Evolutionary conservation across 2,329 filamentous ascomycete genomes (phyloP).

Genomic region (Neofusicoccum umdonicola): DNA sequence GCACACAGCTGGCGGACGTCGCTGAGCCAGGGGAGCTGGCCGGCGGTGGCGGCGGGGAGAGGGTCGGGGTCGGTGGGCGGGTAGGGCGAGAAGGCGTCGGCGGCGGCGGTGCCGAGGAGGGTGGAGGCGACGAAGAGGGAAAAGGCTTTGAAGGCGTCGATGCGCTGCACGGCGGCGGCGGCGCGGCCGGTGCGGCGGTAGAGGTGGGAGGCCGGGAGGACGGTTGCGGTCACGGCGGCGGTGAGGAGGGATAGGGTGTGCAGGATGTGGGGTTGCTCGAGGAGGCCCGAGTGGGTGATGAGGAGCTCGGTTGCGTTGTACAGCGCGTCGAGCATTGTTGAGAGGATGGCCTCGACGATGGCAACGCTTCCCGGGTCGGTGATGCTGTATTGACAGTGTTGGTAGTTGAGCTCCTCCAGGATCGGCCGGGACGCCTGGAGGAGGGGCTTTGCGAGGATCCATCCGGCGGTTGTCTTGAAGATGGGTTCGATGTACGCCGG

Average conservation of each 20-base stretch:
- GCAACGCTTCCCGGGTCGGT: conserved; percentile 39
- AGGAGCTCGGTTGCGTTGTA: conserved; percentile 38
- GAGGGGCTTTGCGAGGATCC: conserved; percentile 54
- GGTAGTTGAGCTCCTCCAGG: conserved; percentile 45
- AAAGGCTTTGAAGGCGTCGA: conserved; percentile 43
- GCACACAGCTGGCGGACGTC: conserved; percentile 28
- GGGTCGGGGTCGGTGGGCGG: conserved; percentile 20
- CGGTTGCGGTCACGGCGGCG: conserved; percentile 39
- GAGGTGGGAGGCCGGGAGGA: conserved; percentile 50
- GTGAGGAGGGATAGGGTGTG: conserved; percentile 40
- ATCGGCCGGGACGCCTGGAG: conserved; percentile 47
- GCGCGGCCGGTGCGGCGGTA: conserved; percentile 32
- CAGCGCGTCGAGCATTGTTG: conserved; percentile 28
- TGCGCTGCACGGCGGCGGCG: conserved; percentile 24
- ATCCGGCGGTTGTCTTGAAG: conserved; percentile 46
- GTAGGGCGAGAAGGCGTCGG: conserved; percentile 20
- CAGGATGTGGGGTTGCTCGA: conserved; percentile 41
- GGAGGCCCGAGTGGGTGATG: conserved; percentile 30
- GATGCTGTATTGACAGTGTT: conserved; percentile 47
- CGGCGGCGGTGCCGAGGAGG: conserved; percentile 24
- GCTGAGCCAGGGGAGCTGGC: neutral
- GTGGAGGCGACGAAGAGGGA: conserved; percentile 30
- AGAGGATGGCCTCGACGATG: conserved; percentile 40
- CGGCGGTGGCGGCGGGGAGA: neutral
- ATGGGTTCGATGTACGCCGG: conserved; percentile 55